phyloP scores from a whole-genome alignment of 495 filamentous ascomycete genomes.

The Penicillium daleae region DNA sequence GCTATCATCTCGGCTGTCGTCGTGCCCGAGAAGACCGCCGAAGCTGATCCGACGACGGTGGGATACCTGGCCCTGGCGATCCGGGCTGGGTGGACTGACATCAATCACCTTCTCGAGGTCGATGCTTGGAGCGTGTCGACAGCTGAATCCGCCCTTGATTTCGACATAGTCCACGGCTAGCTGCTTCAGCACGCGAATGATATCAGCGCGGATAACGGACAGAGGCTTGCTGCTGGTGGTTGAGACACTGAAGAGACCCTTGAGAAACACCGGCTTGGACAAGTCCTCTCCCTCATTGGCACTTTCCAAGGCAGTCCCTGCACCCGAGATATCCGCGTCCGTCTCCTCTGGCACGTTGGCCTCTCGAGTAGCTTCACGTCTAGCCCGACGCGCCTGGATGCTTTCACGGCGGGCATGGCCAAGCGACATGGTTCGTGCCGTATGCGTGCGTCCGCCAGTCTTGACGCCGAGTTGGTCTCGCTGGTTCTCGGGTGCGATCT shows the following conservation, averaged over 20 bases:
- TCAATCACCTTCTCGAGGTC: constrained; percentile 75
- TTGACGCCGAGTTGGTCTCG: constrained; percentile 44
- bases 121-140: constrained; percentile 85
- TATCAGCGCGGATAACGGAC: constrained; percentile 80
- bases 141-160: constrained; percentile 92
- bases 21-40: constrained; percentile 66
- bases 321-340: constrained; percentile 57
- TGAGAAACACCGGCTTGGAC: constrained; percentile 92
- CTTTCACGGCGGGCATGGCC: constrained; percentile 89
- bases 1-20: constrained; percentile 53
- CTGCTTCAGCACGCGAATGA: constrained; percentile 86
- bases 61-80: constrained; percentile 55
- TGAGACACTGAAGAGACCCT: constrained; percentile 96
- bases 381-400: constrained; percentile 78
- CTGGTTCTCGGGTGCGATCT: constrained; percentile 55
- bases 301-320: constrained; percentile 55
- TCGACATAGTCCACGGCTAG: constrained; percentile 89
- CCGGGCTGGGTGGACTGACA: constrained; percentile 57
- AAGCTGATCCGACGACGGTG: constrained; percentile 85
- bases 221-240: constrained; percentile 94
- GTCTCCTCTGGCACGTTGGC: constrained; percentile 83
- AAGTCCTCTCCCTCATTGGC: constrained; percentile 57
- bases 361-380: constrained; percentile 67
- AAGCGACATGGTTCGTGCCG: constrained; percentile 83
- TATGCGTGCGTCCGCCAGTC: constrained; percentile 38